Evolutionary conservation across 805 yeast species (phyloP).

Genomic region (Yarrowia deformans): DNA sequence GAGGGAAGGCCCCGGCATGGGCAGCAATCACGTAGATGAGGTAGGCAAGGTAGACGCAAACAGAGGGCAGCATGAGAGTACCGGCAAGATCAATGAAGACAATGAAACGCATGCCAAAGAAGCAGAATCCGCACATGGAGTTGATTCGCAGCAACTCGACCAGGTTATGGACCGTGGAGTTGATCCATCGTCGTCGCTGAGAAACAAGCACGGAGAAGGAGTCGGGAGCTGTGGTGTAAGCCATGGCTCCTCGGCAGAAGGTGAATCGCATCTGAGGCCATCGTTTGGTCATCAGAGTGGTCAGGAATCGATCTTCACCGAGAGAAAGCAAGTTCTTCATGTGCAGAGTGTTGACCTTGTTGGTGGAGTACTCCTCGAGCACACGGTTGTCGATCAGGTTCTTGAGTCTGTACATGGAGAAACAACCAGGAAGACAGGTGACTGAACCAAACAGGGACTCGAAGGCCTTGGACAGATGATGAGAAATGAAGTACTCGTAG

Average conservation of each 20-base stretch:
- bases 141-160: constrained; percentile 63
- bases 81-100: constrained; percentile 63
- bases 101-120: constrained; percentile 66
- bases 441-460: constrained; percentile 69
- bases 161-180: constrained; percentile 69
- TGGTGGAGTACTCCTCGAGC: constrained; percentile 63
- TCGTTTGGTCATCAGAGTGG: constrained; percentile 64
- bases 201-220: constrained; percentile 59
- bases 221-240: constrained; percentile 65
- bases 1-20: constrained; percentile 58
- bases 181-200: constrained; percentile 71
- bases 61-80: constrained; percentile 66
- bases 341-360: constrained; percentile 64
- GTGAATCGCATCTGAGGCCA: constrained; percentile 63
- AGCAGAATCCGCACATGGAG: constrained; percentile 68
- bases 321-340: constrained; percentile 65
- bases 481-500: constrained; percentile 69
- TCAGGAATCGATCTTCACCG: constrained; percentile 67
- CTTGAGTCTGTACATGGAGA: constrained; percentile 63
- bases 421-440: constrained; percentile 72
- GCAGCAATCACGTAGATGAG: constrained; percentile 60
- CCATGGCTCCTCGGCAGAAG: constrained; percentile 65
- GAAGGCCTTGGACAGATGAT: constrained; percentile 69
- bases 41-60: constrained; percentile 61
- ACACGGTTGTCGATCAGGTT: constrained; percentile 66